Conservation (phyloP, 2,329 filamentous ascomycete species). For the Lojkania enalia region DNA sequence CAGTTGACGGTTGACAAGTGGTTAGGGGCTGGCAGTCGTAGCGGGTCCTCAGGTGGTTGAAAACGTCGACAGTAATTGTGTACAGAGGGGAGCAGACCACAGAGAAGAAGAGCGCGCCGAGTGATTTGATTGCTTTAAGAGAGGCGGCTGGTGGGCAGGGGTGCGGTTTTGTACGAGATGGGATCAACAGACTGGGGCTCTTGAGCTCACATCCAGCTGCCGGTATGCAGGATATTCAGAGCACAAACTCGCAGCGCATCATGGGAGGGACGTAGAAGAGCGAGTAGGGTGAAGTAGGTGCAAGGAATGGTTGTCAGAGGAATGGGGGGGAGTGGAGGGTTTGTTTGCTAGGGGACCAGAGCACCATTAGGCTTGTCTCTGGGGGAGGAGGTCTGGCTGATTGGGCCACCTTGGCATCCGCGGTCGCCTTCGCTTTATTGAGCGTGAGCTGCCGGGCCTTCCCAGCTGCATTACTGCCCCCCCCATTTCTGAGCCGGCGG, state of each 20-base stretch:
- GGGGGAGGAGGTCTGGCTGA: neutral
- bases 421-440: conserved; percentile 1
- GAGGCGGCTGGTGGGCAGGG: conserved; percentile 30
- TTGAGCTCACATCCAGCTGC: conserved; percentile 13
- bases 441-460: conserved; percentile 2
- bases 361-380: conserved; percentile 2
- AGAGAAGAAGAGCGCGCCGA: conserved; percentile 15
- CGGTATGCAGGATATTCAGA: conserved; percentile 29
- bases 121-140: conserved; percentile 25
- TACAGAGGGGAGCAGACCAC: conserved; percentile 8
- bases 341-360: conserved; percentile 12
- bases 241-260: conserved; percentile 31
- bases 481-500: neutral
- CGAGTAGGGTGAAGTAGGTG: conserved; percentile 21
- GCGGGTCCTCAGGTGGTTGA: neutral
- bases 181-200: conserved; percentile 34
- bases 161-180: conserved; percentile 23
- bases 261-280: conserved; percentile 23
- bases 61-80: conserved; percentile 9
- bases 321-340: conserved; percentile 12
- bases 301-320: conserved; percentile 16
- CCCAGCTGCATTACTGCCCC: neutral
- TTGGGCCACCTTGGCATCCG: conserved; percentile 6
- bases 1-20: conserved; percentile 2
- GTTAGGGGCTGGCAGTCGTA: neutral